phyloP scores from a whole-genome alignment of 1,284 basidiomycete genomes.

The Malassezia slooffiae region DNA sequence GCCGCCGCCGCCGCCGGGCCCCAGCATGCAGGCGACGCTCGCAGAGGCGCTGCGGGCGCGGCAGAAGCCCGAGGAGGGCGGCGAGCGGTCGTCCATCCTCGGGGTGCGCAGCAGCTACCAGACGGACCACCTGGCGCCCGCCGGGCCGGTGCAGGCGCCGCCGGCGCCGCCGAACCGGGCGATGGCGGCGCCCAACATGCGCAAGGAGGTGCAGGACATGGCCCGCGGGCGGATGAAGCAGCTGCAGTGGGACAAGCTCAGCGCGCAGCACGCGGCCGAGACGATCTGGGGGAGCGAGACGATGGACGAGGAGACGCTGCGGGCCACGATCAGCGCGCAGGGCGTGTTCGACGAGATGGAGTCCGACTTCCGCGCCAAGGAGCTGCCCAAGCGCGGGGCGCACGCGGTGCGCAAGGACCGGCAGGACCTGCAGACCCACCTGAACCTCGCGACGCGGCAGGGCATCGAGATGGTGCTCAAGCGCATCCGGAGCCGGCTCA shows the following conservation, averaged over 20 bases:
- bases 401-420: conserved; percentile 47
- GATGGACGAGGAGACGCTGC: conserved; percentile 25
- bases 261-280: conserved; percentile 42
- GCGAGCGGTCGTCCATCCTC: conserved; percentile 20
- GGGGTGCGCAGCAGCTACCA: conserved; percentile 36
- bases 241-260: conserved; percentile 86
- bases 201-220: conserved; percentile 75
- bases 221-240: conserved; percentile 92
- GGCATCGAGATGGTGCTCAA: conserved; percentile 34
- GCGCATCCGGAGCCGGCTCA: conserved; percentile 18
- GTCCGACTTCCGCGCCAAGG: conserved; percentile 94
- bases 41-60: too few species aligned
- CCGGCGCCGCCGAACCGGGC: conserved; percentile 28
- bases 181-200: conserved; percentile 51
- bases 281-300: conserved; percentile 39
- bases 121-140: conserved; percentile 21
- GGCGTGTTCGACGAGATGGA: conserved; percentile 95
- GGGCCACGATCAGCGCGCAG: conserved; percentile 25
- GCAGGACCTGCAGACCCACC: conserved; percentile 45
- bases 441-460: conserved; percentile 31
- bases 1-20: conserved; percentile 18
- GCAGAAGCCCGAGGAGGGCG: too few species aligned
- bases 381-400: conserved; percentile 53
- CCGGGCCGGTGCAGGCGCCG: conserved; percentile 36
- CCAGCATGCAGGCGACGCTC: too few species aligned